A percentile compares a stretch with the other conserved stretches of the same genome.
Evolutionary conservation across 352 stramenopile species (phyloP).

Genomic region (Phytopythium boreale): DNA sequence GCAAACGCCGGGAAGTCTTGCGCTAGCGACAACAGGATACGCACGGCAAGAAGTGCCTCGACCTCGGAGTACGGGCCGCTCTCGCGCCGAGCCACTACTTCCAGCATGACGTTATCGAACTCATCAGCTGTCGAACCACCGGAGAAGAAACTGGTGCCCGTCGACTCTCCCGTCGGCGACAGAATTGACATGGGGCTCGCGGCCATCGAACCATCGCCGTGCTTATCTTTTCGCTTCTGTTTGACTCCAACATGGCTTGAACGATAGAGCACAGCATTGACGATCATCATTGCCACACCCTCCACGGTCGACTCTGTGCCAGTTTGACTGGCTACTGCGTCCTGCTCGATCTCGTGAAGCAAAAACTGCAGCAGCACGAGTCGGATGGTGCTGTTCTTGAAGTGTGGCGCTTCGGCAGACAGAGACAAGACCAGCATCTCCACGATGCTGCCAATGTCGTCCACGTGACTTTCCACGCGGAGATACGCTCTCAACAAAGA

Average conservation of each 20-base stretch:
- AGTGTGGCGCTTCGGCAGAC: slow-evolving; percentile 25
- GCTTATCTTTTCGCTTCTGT: slow-evolving; percentile 40
- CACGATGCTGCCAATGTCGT: slow-evolving; percentile 40
- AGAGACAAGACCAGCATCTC: slow-evolving; percentile 58
- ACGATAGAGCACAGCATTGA: slow-evolving; percentile 40
- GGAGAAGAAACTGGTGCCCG: not conserved
- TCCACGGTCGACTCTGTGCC: slow-evolving; percentile 4
- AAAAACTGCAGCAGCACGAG: slow-evolving; percentile 50
- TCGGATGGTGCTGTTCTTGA: slow-evolving; percentile 24
- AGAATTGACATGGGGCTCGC: slow-evolving; percentile 7
- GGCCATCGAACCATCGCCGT: slow-evolving; percentile 13
- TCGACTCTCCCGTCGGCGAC: slow-evolving; percentile 3
- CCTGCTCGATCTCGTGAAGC: slow-evolving; percentile 53
- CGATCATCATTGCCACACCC: slow-evolving; percentile 28
- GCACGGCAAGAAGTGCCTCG: slow-evolving; percentile 43
- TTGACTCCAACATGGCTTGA: not conserved
- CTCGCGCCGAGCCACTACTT: slow-evolving; percentile 3
- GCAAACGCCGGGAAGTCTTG: slow-evolving; percentile 49
- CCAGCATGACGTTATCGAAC: slow-evolving; percentile 3
- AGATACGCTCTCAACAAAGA: slow-evolving; percentile 40
- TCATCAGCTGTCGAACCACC: slow-evolving; percentile 8
- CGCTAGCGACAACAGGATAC: slow-evolving; percentile 57
- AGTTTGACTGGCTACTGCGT: slow-evolving; percentile 9
- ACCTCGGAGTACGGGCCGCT: slow-evolving; percentile 20
- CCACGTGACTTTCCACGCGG: slow-evolving; percentile 53